Evolutionary conservation across 2,329 filamentous ascomycete genomes (phyloP).

Genomic region (Botryotinia globosa): DNA sequence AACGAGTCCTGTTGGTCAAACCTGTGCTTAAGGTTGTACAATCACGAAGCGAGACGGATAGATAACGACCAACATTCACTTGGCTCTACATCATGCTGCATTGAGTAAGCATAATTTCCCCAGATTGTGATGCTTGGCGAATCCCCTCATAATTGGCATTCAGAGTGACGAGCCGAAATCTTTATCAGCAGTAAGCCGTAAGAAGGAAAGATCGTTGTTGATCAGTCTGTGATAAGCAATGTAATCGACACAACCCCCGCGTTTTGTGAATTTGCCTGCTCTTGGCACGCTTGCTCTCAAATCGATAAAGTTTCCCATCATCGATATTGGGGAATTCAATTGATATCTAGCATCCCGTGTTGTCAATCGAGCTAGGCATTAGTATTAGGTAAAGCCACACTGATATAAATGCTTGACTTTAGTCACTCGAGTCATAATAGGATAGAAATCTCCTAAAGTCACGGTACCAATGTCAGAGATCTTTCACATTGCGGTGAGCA

Average conservation of each 20-base stretch:
- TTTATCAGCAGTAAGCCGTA: not conserved
- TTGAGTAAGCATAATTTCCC: not conserved
- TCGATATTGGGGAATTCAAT: not conserved
- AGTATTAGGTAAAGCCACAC: not conserved
- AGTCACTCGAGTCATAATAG: not conserved
- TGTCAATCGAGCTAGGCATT: not conserved
- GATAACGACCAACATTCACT: not conserved
- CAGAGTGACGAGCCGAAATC: not conserved
- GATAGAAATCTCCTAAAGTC: not conserved
- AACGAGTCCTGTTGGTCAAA: not conserved
- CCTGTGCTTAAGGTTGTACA: not conserved
- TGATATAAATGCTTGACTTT: not conserved
- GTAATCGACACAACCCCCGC: not conserved
- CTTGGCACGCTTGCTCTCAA: not conserved
- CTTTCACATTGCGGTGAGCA: not conserved
- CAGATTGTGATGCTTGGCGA: not conserved
- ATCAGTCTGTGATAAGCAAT: not conserved
- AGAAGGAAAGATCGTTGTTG: not conserved
- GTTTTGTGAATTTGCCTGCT: not conserved
- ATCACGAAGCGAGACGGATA: not conserved
- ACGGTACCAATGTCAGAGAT: not conserved
- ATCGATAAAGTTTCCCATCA: not conserved
- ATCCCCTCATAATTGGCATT: not conserved
- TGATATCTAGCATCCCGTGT: not conserved
- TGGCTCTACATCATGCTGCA: constrained; percentile 12